Conservation (phyloP, 495 filamentous ascomycete species). For the Xylaria flabelliformis region DNA sequence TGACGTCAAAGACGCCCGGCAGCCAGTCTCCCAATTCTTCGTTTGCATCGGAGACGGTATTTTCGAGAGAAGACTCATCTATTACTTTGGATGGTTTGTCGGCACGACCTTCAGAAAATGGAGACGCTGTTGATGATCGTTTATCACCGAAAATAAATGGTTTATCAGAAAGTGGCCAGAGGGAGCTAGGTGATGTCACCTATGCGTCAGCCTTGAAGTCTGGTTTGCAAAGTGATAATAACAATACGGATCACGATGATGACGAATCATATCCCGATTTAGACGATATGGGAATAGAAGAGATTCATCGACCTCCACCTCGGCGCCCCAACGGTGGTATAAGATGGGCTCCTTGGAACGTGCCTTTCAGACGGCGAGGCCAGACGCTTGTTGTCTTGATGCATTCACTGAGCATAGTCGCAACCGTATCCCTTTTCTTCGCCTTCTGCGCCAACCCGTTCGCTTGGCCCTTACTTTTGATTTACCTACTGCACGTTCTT, state of each 20-base stretch:
- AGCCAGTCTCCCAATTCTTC: not conserved
- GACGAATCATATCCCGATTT: constrained; percentile 43
- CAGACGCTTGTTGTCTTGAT: constrained; percentile 87
- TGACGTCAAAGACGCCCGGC: not conserved
- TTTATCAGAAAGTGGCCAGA: not conserved
- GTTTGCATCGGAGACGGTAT: too few relatives aligned
- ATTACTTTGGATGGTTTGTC: not conserved
- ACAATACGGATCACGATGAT: constrained; percentile 32
- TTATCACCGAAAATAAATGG: not conserved
- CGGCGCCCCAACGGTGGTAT: constrained; percentile 51
- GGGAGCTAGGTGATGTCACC: not conserved
- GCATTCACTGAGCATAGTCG: constrained; percentile 82
- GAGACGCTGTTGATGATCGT: not conserved
- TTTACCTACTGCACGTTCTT: constrained; percentile 84
- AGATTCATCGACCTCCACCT: constrained; percentile 34
- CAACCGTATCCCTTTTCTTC: constrained; percentile 82
- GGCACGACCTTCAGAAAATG: not conserved
- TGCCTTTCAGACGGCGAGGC: constrained; percentile 82
- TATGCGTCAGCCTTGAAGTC: constrained; percentile 34
- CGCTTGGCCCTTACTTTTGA: constrained; percentile 89
- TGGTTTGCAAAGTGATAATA: constrained; percentile 21
- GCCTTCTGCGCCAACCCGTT: constrained; percentile 89
- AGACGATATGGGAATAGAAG: constrained; percentile 38
- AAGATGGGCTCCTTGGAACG: constrained; percentile 84
- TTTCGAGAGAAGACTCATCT: constrained; percentile 12